These are phyloP conservation scores for Rhizopogon roseolus DNA, from an alignment of 768 basidiomycete genomes.

Conservation along the genomic window DNA sequence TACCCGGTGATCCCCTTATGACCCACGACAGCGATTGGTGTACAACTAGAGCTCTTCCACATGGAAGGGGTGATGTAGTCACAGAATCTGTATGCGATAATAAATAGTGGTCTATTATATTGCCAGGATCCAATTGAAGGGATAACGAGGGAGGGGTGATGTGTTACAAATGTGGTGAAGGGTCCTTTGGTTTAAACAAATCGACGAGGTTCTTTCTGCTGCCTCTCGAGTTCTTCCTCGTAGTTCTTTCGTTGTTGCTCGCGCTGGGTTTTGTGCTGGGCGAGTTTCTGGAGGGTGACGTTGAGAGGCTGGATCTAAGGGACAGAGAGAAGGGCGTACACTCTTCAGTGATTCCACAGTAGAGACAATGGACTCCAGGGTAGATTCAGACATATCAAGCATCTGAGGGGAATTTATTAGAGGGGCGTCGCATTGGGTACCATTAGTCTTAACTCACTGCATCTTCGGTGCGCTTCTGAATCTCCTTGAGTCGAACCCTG, in stretches of 20 bases:
- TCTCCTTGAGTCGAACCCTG: slow-evolving; percentile 37
- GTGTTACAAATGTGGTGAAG: slow-evolving; percentile 13
- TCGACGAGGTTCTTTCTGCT: slow-evolving; percentile 28
- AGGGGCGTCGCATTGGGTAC: neutral
- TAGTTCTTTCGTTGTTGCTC: slow-evolving; percentile 37
- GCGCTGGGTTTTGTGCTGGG: slow-evolving; percentile 20
- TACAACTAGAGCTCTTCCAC: neutral
- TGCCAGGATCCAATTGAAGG: slow-evolving; percentile 24
- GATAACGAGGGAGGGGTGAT: slow-evolving; percentile 12
- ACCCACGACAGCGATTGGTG: neutral
- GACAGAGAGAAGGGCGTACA: slow-evolving; percentile 33
- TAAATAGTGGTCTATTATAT: slow-evolving; percentile 7
- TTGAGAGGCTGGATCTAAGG: neutral
- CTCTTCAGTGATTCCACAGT: slow-evolving; percentile 56
- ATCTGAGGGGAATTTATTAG: slow-evolving; percentile 28
- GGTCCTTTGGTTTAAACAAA: slow-evolving; percentile 21
- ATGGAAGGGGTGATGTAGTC: neutral
- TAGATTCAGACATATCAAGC: slow-evolving; percentile 61
- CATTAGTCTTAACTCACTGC: slow-evolving; percentile 31
- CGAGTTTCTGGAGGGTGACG: slow-evolving; percentile 25
- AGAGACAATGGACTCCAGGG: slow-evolving; percentile 55
- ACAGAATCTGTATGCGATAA: neutral
- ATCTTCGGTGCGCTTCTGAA: slow-evolving; percentile 47
- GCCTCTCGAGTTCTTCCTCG: slow-evolving; percentile 46
- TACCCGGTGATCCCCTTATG: slow-evolving; percentile 4